phyloP scores from a whole-genome alignment of 805 yeast species.

The Candida endomychidarum region DNA sequence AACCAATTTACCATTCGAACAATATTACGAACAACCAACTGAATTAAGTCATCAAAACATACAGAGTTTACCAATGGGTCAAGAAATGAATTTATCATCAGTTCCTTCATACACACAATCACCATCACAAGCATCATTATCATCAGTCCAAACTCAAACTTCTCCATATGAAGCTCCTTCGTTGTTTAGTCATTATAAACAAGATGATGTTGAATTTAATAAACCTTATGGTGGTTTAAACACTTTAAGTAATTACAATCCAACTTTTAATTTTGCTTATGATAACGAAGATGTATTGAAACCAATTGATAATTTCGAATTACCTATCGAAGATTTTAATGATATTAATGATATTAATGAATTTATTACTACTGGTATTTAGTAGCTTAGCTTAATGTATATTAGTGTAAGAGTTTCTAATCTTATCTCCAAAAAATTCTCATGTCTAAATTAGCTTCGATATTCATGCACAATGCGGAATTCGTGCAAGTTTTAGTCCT shows the following conservation, averaged over 20 bases:
- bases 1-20: constrained; percentile 1
- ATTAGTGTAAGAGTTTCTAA: neutral
- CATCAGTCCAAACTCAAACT: constrained; percentile 3
- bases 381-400: constrained; percentile 4
- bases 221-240: constrained; percentile 1
- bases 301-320: constrained; percentile 7
- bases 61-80: neutral
- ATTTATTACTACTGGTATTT: constrained; percentile 15
- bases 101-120: constrained; percentile 6
- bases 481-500: no score
- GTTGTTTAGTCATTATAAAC: constrained; percentile 7
- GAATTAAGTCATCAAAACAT: constrained; percentile 1
- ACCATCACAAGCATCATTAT: constrained; percentile 3
- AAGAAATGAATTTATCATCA: neutral
- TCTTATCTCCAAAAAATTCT: no score
- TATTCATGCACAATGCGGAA: neutral
- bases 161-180: constrained; percentile 10
- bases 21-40: constrained; percentile 2
- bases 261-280: constrained; percentile 2
- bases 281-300: constrained; percentile 2
- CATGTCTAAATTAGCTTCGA: no score
- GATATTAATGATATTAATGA: constrained; percentile 15
- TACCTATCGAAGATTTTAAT: constrained; percentile 12
- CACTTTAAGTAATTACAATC: neutral
- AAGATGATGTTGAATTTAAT: neutral